phyloP scores from a whole-genome alignment of 345 rosid species.

The Rhizophora mangle region DNA sequence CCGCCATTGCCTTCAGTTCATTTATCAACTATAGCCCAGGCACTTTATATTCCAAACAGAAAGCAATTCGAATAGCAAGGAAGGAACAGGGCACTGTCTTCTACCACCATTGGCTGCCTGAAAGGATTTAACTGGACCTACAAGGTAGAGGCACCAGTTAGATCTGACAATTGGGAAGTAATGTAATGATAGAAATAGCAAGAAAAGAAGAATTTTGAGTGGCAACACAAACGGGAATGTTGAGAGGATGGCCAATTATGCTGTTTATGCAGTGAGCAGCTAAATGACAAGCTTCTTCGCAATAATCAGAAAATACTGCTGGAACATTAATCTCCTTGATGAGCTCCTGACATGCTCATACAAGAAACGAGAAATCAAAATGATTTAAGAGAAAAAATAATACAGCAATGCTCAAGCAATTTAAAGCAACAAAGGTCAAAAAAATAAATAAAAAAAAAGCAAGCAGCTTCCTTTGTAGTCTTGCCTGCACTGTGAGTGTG shows the following conservation, averaged over 20 bases:
- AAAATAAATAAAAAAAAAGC: neutral
- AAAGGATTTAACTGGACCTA: slow-evolving; percentile 87
- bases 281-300: slow-evolving; percentile 96
- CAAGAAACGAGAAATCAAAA: slow-evolving; percentile 3
- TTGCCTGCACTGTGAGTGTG: too few species aligned
- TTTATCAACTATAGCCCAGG: neutral
- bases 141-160: slow-evolving; percentile 21
- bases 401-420: neutral
- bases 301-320: slow-evolving; percentile 82
- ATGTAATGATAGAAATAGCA: neutral
- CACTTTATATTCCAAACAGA: slow-evolving; percentile 56
- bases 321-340: slow-evolving; percentile 64
- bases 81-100: slow-evolving; percentile 58
- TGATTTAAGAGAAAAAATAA: neutral
- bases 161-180: neutral
- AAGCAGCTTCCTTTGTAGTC: neutral
- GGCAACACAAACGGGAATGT: slow-evolving; percentile 45
- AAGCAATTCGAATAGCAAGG: slow-evolving; percentile 96
- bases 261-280: slow-evolving; percentile 60
- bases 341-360: slow-evolving; percentile 50
- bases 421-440: neutral
- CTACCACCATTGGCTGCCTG: slow-evolving; percentile 90
- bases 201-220: slow-evolving; percentile 2
- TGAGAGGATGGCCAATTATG: slow-evolving; percentile 47
- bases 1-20: neutral